These are phyloP conservation scores for Fusarium ambrosium DNA, from an alignment of 2,329 filamentous ascomycete species.

Conservation along the genomic window DNA sequence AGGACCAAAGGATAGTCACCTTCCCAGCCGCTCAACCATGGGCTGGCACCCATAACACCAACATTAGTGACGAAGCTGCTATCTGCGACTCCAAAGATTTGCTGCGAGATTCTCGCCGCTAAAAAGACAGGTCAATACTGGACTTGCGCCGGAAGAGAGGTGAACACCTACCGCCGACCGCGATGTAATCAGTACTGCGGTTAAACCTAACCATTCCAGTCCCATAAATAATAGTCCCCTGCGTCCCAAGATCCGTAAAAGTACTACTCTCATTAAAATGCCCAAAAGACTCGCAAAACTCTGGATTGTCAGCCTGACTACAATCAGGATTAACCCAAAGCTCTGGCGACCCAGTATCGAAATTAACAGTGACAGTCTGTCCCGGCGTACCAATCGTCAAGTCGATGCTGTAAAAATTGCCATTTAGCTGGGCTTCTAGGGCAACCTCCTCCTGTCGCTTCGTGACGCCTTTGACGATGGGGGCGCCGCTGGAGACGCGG, in stretches of 20 bases:
- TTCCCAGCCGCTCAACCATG: constrained; percentile 52
- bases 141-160: too few relatives aligned
- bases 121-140: not conserved
- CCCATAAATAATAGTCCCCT: constrained; percentile 49
- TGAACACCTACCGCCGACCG: constrained; percentile 50
- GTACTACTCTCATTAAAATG: constrained; percentile 52
- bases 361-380: constrained; percentile 55
- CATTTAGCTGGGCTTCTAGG: constrained; percentile 45
- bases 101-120: constrained; percentile 51
- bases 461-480: constrained; percentile 43
- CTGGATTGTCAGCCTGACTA: constrained; percentile 46
- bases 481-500: constrained; percentile 36
- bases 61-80: constrained; percentile 47
- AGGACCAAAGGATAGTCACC: constrained; percentile 52
- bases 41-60: constrained; percentile 54
- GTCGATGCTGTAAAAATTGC: constrained; percentile 56
- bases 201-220: constrained; percentile 50
- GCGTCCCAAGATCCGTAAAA: constrained; percentile 44
- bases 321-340: constrained; percentile 60
- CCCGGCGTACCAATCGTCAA: constrained; percentile 55
- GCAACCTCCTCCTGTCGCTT: constrained; percentile 50
- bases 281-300: constrained; percentile 48
- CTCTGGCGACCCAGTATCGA: constrained; percentile 59
- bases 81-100: constrained; percentile 54
- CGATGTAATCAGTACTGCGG: constrained; percentile 52